Base-by-base conservation (phyloP, 1,284 basidiomycete genomes). In the Trichosporon inkin region DNA sequence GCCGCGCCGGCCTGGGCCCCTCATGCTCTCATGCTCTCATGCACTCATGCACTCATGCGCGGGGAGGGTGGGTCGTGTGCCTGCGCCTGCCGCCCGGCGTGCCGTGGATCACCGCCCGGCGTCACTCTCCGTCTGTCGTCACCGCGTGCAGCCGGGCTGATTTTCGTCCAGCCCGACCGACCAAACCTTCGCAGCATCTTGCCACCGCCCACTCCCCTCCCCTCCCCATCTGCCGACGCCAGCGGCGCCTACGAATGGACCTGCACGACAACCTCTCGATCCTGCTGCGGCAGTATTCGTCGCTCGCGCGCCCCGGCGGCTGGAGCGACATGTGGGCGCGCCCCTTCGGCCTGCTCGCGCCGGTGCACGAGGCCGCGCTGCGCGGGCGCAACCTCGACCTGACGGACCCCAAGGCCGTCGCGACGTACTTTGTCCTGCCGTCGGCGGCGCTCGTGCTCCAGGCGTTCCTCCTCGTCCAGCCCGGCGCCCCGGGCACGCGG, bases 401-500 rank as follows among this genome's bases (percentile, higher is more conserved):
- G 44, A 22, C 44, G 17, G 22, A 49, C 22, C 24, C 16, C 13
- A 8, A 28, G 13, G 47, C 20, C 2, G 39, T 58, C 6, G 19
- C 17, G 38, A 40, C 28, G 13, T 64, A 57, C 58, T 19, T 28
- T 16, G 16, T 58, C 22, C 36, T 62, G 37, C 60, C 63, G 5
- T 10, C 52, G 14, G 1, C 55, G 8, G 71, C 71, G 6, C 38
- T 75, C 3, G 67, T 44, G 16, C 10, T 67, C 1, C 66, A 73
- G 55, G 67, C 70, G 2, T 65, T 64, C 22, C 51, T 77, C 11
- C 62, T 75, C 3, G 62, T 72, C 24, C 62, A 56, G 14, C 53
- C 61, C 24, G 55, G 58, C 13, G 71, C 67, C 8, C 28, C 53
- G 3, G 51, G 39, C 13, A 70, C 66, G 7, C 57, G 71, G 44